Base-by-base conservation (phyloP, 495 filamentous ascomycete genomes). In the Xanthoparmelia taractica region DNA sequence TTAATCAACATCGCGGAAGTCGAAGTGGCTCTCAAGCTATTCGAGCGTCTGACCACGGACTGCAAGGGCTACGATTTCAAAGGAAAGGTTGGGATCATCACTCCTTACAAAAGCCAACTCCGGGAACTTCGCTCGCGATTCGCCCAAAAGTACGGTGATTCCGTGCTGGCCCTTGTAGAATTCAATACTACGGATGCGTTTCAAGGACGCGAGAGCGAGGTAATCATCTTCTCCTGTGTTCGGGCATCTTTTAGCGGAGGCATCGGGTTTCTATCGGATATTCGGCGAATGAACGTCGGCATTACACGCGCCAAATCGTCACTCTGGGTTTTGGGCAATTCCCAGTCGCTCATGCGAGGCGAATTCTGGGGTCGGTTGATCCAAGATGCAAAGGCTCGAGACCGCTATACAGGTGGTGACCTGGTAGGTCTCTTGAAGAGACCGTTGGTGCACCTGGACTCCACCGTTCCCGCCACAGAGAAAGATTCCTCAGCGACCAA, bases 171-270 rank as follows among this genome's bases (percentile, higher is more conserved):
- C 38, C 83, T 78, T 43, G 84, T 98, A 58, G 94, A 98, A 64
- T 97, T 97, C 79, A 98, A 98, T 70, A 98, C 94, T 6, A 97
- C 95, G 2, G 94, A 98, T 75, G 94, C 94, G 20, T 98, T 96
- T 74, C 94, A 98, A 71, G 94, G 94, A 66, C 85, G 94, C 57
- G 94, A 98, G 75, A 91, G 90, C 71, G 94, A 98, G 73, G 85
- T 98, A 65, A 97, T 98, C 70, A 97, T 98, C 63, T 98, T 98
- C 77, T 97, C 95, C 57, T 98, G 94, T 73, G 94, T 98, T 38
- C 85, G 94, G 74, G 92, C 94, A 38, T 92, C 89, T 20, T 78
- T 84, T 15, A 88, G 85, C 36, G 91, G 91, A 36, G 91, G 95
- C 68, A 96, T 98, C 70, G 94, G 94, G 80, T 98, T 98, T 84